Conservation (phyloP, 352 stramenopile species). For the Pythium coloratum region DNA sequence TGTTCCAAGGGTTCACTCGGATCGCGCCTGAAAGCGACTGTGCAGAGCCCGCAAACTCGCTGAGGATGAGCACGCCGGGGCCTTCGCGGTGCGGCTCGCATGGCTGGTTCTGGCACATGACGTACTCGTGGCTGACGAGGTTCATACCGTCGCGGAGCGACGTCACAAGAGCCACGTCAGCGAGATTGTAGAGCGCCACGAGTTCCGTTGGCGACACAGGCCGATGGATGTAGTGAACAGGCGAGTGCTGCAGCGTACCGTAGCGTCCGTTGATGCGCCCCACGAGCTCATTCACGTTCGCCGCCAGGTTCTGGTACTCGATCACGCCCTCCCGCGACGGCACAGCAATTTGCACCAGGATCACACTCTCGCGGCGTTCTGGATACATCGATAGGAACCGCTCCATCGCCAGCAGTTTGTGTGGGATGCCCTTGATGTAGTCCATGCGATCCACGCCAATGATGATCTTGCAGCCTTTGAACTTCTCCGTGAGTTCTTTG, state of each 20-base stretch:
- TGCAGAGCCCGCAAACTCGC: conserved; percentile 86
- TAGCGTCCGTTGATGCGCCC: conserved; percentile 88
- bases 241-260: conserved; percentile 82
- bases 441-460: conserved; percentile 87
- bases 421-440: conserved; percentile 88
- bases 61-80: conserved; percentile 84
- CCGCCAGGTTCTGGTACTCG: conserved; percentile 83
- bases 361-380: conserved; percentile 90
- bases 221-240: conserved; percentile 89
- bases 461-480: conserved; percentile 77
- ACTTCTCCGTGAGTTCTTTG: conserved; percentile 57
- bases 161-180: conserved; percentile 88
- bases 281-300: conserved; percentile 87
- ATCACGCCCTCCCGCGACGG: conserved; percentile 80
- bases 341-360: conserved; percentile 94
- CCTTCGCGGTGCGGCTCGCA: conserved; percentile 59
- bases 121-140: conserved; percentile 89
- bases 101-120: conserved; percentile 79
- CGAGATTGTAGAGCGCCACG: conserved; percentile 89
- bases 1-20: conserved; percentile 90
- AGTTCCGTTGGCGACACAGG: conserved; percentile 78
- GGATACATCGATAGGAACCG: conserved; percentile 80
- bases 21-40: conserved; percentile 89
- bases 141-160: conserved; percentile 91
- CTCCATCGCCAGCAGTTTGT: conserved; percentile 86